Evolutionary conservation across 352 stramenopile genomes (phyloP).

Genomic region (Stramenopiles sp.): DNA sequence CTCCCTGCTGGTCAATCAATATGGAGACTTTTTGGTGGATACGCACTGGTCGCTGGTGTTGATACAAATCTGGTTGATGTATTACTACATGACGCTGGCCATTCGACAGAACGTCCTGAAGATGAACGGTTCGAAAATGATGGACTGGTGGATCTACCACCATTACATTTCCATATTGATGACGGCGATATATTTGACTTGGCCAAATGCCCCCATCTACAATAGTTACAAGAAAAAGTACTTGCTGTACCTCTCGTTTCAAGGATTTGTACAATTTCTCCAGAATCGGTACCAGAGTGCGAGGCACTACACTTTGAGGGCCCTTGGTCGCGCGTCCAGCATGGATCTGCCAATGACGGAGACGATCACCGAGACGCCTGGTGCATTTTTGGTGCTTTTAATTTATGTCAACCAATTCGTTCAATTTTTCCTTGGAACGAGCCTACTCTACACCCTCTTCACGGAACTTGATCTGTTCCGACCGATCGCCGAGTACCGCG

Average conservation of each 20-base stretch:
- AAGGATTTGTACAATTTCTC: constrained; percentile 18
- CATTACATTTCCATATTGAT: constrained; percentile 21
- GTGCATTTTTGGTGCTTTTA: constrained; percentile 18
- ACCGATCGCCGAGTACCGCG: constrained; percentile 20
- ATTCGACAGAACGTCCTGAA: constrained; percentile 23
- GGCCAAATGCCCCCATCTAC: constrained; percentile 20
- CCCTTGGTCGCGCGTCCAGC: constrained; percentile 15
- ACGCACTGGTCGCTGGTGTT: constrained; percentile 23
- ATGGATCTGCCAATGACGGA: constrained; percentile 22
- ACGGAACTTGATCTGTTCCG: constrained; percentile 18
- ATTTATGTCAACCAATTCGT: constrained; percentile 17
- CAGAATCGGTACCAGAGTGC: constrained; percentile 18
- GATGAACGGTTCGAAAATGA: constrained; percentile 22
- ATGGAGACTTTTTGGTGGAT: constrained; percentile 18
- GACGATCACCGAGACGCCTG: constrained; percentile 18
- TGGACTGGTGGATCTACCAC: constrained; percentile 23
- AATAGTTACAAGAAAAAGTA: constrained; percentile 15
- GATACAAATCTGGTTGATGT: constrained; percentile 22
- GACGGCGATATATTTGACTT: constrained; percentile 21
- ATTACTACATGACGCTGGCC: constrained; percentile 24
- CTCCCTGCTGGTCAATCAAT: constrained; percentile 18
- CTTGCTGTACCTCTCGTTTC: constrained; percentile 19
- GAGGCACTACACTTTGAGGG: constrained; percentile 18
- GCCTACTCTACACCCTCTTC: constrained; percentile 16
- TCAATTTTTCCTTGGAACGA: constrained; percentile 15